Percentiles rank a stretch among this genome's conserved stretches.
Evolutionary conservation across 768 basidiomycete species (phyloP).

Genomic region (Chalciporus sphaerocephalus): DNA sequence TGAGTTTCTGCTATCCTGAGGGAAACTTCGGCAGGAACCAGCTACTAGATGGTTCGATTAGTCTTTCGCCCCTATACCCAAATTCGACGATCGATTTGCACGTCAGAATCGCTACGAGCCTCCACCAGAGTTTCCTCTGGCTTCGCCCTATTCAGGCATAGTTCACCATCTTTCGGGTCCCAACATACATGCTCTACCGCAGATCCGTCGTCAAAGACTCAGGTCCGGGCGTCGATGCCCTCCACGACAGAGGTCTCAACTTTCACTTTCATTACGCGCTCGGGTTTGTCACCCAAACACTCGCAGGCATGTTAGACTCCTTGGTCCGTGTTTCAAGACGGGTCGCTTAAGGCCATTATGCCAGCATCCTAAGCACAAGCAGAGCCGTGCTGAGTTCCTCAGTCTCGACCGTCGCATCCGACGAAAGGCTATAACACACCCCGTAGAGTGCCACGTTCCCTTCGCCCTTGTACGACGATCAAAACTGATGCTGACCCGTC

Average conservation of each 20-base stretch:
- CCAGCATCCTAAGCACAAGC: constrained; percentile 66
- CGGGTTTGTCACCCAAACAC: constrained; percentile 73
- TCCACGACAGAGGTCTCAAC: constrained; percentile 59
- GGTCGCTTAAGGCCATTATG: constrained; percentile 76
- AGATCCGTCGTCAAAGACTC: constrained; percentile 68
- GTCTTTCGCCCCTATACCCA: constrained; percentile 41
- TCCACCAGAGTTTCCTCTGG: constrained; percentile 96
- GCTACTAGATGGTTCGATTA: no score
- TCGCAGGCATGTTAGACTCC: constrained; percentile 82
- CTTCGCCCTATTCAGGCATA: constrained; percentile 88
- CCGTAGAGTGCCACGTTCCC: constrained; percentile 11
- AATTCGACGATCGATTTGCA: constrained; percentile 95
- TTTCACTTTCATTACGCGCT: constrained; percentile 69
- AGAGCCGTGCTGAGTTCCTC: constrained; percentile 32
- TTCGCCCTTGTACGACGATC: constrained; percentile 42
- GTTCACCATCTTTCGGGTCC: constrained; percentile 90
- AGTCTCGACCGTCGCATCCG: constrained; percentile 2
- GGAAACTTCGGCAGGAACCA: no score
- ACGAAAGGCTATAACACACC: constrained; percentile 14
- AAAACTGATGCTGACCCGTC: constrained; percentile 71
- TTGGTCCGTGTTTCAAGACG: constrained; percentile 85
- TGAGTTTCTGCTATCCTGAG: no score
- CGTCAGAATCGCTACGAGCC: constrained; percentile 94
- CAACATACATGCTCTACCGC: constrained; percentile 81
- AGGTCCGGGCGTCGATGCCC: constrained; percentile 72